These are phyloP conservation scores for Pseudozyma sp. DNA, from an alignment of 1,284 basidiomycete species.

Conservation along the genomic window DNA sequence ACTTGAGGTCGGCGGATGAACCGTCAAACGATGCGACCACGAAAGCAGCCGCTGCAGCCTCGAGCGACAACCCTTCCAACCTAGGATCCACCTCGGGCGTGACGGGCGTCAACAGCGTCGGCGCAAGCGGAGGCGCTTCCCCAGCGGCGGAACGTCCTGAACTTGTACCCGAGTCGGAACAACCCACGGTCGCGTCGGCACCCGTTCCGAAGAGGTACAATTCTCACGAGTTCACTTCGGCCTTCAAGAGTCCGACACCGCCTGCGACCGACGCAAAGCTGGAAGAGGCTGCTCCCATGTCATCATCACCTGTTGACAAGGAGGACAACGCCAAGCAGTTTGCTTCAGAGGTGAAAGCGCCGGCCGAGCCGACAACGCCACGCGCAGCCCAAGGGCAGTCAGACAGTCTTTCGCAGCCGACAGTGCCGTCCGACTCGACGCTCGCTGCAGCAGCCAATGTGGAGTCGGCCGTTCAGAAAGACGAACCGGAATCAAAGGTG, in stretches of 20 bases:
- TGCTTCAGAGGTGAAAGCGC: slow-evolving; percentile 38
- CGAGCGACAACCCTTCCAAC: slow-evolving; percentile 2
- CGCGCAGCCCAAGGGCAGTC: slow-evolving; percentile 15
- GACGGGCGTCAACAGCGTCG: slow-evolving; percentile 15
- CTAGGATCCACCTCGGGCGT: slow-evolving; percentile 20
- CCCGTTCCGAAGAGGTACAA: slow-evolving; percentile 48
- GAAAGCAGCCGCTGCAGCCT: neutral
- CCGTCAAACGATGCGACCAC: neutral
- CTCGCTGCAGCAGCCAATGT: slow-evolving; percentile 25
- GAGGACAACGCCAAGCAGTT: slow-evolving; percentile 39
- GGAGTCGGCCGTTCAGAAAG: slow-evolving; percentile 3
- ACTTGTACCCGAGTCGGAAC: slow-evolving; percentile 27
- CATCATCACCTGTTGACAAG: neutral
- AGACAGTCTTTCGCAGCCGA: slow-evolving; percentile 42
- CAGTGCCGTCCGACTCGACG: slow-evolving; percentile 39
- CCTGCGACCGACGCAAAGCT: slow-evolving; percentile 23
- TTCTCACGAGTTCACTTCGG: slow-evolving; percentile 43
- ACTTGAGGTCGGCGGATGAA: slow-evolving; percentile 13
- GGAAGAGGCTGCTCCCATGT: slow-evolving; percentile 3
- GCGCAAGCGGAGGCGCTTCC: neutral
- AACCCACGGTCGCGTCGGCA: slow-evolving; percentile 13
- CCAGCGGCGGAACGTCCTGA: slow-evolving; percentile 14
- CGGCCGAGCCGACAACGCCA: slow-evolving; percentile 41
- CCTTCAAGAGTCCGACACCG: slow-evolving; percentile 44
- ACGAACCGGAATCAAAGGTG: slow-evolving; percentile 17